phyloP scores from a whole-genome alignment of 345 rosid genomes.

The Moricandia moricandioides region DNA sequence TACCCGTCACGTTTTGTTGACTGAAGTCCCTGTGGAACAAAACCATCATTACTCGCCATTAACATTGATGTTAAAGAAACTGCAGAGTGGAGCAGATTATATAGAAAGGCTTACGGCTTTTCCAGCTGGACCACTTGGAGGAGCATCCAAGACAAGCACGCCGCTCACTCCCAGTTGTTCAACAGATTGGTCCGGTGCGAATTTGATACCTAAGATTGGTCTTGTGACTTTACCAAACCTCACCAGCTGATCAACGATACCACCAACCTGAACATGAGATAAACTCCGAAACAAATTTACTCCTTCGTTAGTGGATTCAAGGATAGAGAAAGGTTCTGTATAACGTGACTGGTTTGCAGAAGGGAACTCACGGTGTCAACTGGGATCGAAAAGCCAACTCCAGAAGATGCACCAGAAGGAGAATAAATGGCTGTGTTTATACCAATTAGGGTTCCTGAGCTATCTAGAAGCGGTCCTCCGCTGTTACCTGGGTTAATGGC shows the following conservation, averaged over 20 bases:
- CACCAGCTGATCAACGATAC: constrained; percentile 90
- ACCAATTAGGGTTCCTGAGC: constrained; percentile 89
- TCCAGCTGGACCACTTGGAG: constrained; percentile 88
- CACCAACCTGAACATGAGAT: constrained; percentile 61
- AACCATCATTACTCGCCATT: not conserved
- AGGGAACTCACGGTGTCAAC: constrained; percentile 81
- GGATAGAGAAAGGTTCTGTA: not conserved
- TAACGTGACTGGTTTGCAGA: not conserved
- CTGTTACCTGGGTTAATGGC: constrained; percentile 98
- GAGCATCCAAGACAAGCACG: constrained; percentile 97
- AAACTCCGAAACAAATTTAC: not conserved
- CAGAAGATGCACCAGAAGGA: constrained; percentile 99
- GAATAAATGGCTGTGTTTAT: constrained; percentile 96
- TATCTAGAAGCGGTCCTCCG: constrained; percentile 96
- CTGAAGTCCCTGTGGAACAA: constrained; percentile 61
- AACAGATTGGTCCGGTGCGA: constrained; percentile 97
- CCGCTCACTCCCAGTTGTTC: constrained; percentile 95
- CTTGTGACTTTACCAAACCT: constrained; percentile 86
- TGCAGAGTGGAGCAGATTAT: not conserved
- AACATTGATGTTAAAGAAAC: not conserved
- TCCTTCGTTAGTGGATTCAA: not conserved
- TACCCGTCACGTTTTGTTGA: constrained; percentile 85
- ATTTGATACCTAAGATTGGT: constrained; percentile 90
- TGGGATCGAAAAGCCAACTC: constrained; percentile 96
- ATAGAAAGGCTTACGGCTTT: constrained; percentile 69